Base-by-base conservation (phyloP, 805 yeast species). In the Yueomyces sinensis region DNA sequence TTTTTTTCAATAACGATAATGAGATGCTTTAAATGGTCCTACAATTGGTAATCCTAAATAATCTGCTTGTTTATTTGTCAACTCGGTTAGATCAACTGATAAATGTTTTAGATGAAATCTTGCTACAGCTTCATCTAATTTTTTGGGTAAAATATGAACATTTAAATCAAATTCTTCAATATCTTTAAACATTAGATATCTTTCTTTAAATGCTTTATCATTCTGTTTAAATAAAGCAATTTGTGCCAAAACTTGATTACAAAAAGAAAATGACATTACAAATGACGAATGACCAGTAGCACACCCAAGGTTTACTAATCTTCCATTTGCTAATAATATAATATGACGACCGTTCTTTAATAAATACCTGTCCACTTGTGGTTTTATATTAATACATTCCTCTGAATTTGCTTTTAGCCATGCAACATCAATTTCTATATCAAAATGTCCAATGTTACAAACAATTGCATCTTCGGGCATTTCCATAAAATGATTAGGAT, bases 401-500 rank as follows among this genome's bases (percentile, higher is more conserved):
- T 70, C 74, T 56, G 96, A 94, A 67, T 86, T 84, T 40, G 76
- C 81, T 76, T 86, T 86, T 65, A 89, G 74, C 95, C 96, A 87
- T 59, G 97, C 97, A 55, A 89, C 97, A 66, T 89, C 98, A 54
- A 89, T 91, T 75, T 89, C 98, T 59, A 91, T 84, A 68, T 89
- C 98, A 55, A 89, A 89, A 72, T 89, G 98, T 65, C 98, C 98
- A 69, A 89, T 89, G 93, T 89, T 89, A 72, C 95, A 91, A 46
- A 89, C 98, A 63, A 89, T 91, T 54, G 98, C 97, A 62, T 89
- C 98, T 68, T 89, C 94, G 67, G 96, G 96, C 98, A 89, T 91
- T 53, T 65, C 67, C 52, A 68, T 68, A 65, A 89, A 89, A 72
- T 87, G 94, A 53, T 68, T 70, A 58, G 82, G 82, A 49, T 81